A percentile compares a stretch with the other conserved stretches of the same genome.
phyloP scores from a whole-genome alignment of 768 basidiomycete genomes.

The Cyclocybe cylindracea region DNA sequence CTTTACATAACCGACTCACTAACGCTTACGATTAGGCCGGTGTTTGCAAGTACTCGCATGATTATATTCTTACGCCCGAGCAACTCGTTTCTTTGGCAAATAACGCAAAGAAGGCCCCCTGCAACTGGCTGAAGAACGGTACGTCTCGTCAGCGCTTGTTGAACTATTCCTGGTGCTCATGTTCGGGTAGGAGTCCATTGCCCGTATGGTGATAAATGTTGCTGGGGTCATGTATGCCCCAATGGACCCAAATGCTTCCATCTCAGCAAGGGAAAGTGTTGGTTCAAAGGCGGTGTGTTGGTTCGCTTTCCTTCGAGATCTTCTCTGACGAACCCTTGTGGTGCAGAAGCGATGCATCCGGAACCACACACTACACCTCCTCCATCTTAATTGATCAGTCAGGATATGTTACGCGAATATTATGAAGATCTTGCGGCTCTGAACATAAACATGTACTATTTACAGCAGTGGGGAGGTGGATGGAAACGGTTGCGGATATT shows the following conservation, averaged over 20 bases:
- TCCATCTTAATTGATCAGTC: neutral
- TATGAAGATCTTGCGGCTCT: neutral
- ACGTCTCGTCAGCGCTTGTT: slow-evolving; percentile 12
- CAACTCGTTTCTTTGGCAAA: slow-evolving; percentile 70
- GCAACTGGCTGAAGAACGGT: slow-evolving; percentile 84
- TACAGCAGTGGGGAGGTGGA: slow-evolving; percentile 4
- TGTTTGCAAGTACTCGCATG: slow-evolving; percentile 83
- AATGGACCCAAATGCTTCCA: slow-evolving; percentile 75
- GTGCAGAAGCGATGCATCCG: slow-evolving; percentile 48
- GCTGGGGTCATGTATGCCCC: slow-evolving; percentile 85
- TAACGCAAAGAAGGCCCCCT: slow-evolving; percentile 85
- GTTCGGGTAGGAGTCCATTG: slow-evolving; percentile 58
- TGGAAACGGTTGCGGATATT: slow-evolving; percentile 15
- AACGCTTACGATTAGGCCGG: slow-evolving; percentile 41
- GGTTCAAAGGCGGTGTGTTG: slow-evolving; percentile 75
- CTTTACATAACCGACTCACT: slow-evolving; percentile 1
- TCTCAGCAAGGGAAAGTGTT: slow-evolving; percentile 79
- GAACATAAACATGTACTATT: neutral
- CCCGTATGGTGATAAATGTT: slow-evolving; percentile 75
- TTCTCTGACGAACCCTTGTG: neutral
- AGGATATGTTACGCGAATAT: too few relatives aligned
- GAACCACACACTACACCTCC: slow-evolving; percentile 18
- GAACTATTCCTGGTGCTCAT: neutral
- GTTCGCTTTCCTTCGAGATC: neutral
- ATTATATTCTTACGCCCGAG: slow-evolving; percentile 70